These are phyloP conservation scores for Ceratocystis albifundus DNA, from an alignment of 2,329 filamentous ascomycete species.

Conservation along the genomic window DNA sequence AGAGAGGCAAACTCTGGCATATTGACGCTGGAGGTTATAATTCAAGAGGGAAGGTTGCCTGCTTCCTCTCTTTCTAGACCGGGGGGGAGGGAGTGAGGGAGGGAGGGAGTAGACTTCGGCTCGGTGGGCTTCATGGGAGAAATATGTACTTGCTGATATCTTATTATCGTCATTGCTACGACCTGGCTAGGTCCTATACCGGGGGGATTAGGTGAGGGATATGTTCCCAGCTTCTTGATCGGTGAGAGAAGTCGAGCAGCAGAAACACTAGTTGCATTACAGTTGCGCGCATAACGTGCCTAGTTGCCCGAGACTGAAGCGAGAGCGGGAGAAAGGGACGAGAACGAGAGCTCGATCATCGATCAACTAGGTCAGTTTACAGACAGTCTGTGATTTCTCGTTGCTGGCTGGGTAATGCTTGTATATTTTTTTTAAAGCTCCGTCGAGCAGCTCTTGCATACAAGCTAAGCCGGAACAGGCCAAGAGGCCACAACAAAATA, in stretches of 20 bases:
- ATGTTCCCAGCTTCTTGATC: background rate
- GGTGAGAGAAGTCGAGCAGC: background rate
- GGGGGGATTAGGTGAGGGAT: background rate
- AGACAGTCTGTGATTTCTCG: too few species aligned
- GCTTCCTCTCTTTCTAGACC: background rate
- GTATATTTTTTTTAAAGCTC: background rate
- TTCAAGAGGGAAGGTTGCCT: background rate
- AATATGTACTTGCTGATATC: background rate
- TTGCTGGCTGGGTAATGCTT: background rate
- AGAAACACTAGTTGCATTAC: background rate
- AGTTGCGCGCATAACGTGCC: background rate
- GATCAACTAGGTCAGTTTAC: too few species aligned
- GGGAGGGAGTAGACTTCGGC: background rate
- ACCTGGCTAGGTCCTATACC: background rate
- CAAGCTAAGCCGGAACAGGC: background rate
- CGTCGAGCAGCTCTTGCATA: background rate
- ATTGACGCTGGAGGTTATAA: background rate
- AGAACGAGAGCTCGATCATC: too few species aligned
- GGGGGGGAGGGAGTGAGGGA: too few species aligned
- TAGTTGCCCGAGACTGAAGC: background rate
- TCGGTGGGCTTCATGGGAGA: background rate
- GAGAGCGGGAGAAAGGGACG: slow-evolving; percentile 1
- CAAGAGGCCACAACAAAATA: background rate
- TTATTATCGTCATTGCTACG: background rate
- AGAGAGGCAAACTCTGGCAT: background rate